These are phyloP conservation scores for Suillus subluteus DNA, from an alignment of 768 basidiomycete species.

Conservation along the genomic window DNA sequence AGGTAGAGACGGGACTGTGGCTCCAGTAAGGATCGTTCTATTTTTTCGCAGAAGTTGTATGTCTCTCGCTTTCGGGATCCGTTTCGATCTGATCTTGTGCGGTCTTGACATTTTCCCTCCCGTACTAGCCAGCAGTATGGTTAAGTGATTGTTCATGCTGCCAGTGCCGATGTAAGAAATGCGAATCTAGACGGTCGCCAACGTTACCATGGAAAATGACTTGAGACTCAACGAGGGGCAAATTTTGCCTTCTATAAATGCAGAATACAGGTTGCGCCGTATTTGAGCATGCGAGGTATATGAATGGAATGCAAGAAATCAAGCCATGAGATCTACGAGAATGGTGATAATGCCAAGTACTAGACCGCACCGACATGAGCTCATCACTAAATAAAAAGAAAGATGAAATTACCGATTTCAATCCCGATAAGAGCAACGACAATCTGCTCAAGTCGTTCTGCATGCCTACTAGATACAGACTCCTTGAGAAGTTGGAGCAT, in stretches of 20 bases:
- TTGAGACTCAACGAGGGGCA: background rate
- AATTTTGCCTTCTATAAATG: background rate
- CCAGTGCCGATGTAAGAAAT: background rate
- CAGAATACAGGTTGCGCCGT: background rate
- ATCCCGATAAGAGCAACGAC: constrained; percentile 90
- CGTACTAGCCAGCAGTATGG: background rate
- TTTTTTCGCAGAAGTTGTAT: background rate
- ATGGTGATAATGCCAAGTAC: constrained; percentile 92
- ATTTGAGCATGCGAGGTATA: constrained; percentile 6
- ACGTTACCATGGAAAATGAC: background rate
- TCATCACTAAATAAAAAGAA: background rate
- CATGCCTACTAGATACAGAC: constrained; percentile 87
- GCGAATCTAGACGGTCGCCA: background rate
- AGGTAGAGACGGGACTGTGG: background rate
- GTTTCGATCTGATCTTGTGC: background rate
- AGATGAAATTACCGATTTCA: constrained; percentile 64
- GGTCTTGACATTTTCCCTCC: background rate
- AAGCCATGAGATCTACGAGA: constrained; percentile 79
- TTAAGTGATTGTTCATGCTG: background rate
- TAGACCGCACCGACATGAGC: constrained; percentile 28
- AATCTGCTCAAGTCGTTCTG: constrained; percentile 90
- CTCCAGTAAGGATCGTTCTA: background rate
- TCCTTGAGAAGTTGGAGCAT: constrained; percentile 96
- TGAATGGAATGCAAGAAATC: constrained; percentile 9
- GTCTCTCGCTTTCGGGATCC: background rate